Evolutionary conservation across 1,139 yeast species (phyloP), one percentile per base, ranked within the genome.

Genomic region (Blastobotrys niveus): DNA sequence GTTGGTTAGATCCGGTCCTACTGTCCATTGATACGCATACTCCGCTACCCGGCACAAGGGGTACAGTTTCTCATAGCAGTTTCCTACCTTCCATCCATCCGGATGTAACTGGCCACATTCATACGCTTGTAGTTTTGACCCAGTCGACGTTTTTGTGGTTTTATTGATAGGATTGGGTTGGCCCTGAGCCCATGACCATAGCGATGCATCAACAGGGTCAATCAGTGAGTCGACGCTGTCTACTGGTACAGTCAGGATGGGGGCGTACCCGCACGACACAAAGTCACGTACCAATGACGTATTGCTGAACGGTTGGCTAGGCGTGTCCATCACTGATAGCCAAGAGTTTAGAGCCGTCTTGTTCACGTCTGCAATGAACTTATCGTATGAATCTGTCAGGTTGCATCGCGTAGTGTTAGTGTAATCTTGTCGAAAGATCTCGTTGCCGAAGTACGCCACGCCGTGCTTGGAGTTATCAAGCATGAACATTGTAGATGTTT

Each of bases 131-230:
- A 69, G 55, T 1, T 62, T 44, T 2, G 47, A 42, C 3, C 53
- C 40, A 30, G 49, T 50, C 7, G 46, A 35, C 10, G 42, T 19
- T 21, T 46, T 32, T 14, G 46, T 42, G 4, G 50, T 26, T 29
- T 20, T 45, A 34, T 9, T 50, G 18, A 32, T 41, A 17, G 18
- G 20, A 18, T 51, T 34, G 4, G 89, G 91, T 54, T 81, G 77
- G 5, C 70, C 68, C 1, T 70, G 64, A 1, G 71, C 73, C 94
- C 94, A 85, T 4, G 86, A 73, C 95, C 95, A 87, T 27, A 78
- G 63, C 0, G 76, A 65, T 12, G 60, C 46, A 22, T 65, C 61
- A 14, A 73, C 51, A 19, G 66, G 50, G 0, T 50, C 27, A 0
- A 64, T 48, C 1, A 73, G 54, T 4, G 60, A 57, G 2, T 59